Base-by-base conservation (phyloP, 805 yeast genomes). In the Sporopachydermia lactativora region DNA sequence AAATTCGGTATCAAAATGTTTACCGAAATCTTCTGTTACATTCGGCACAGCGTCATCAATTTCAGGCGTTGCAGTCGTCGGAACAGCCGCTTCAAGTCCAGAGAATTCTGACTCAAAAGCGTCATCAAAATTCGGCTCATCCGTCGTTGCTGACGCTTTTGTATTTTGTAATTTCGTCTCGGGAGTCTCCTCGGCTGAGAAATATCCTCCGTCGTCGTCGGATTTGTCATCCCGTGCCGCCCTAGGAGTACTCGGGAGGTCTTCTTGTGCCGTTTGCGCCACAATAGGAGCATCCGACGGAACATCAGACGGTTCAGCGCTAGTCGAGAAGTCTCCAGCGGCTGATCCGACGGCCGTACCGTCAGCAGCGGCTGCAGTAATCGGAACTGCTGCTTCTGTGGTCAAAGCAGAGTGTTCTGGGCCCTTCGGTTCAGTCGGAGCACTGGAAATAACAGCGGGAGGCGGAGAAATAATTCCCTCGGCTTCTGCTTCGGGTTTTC, bases 331-430 rank as follows among this genome's bases (percentile, higher is more conserved):
- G 45, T 42, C 5, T 38, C 42, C 1, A 35, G 34, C 4, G 45
- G 41, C 3, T 42, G 35, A 4, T 36, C 19, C 13, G 42, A 17
- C 45, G 17, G 44, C 45, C 3, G 43, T 38, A 2, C 40, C 19
- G 19, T 43, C 39, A 35, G 50, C 52, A 15, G 47, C 47, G 2
- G 52, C 31, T 4, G 36, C 24, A 19, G 47, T 11, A n/a, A 42
- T 31, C n/a, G 42, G 34, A 8, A 5, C n/a, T 31, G 15, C 19
- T 15, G 47, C 35, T 4, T 45, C 47, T 42, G 40, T 6, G n/a
- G 44, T 19, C 6, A 37, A n/a, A n/a, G n/a, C n/a, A n/a, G n/a
- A n/a, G n/a, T n/a, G n/a, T n/a, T n/a, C n/a, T n/a, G n/a, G n/a
- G n/a, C n/a, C n/a, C n/a, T n/a, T n/a, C n/a, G n/a, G n/a, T n/a